A percentile compares a stretch with the other conserved stretches of the same genome.
Conservation (phyloP, 192 early-diverging fungal species). For the Coemansia sp. region DNA sequence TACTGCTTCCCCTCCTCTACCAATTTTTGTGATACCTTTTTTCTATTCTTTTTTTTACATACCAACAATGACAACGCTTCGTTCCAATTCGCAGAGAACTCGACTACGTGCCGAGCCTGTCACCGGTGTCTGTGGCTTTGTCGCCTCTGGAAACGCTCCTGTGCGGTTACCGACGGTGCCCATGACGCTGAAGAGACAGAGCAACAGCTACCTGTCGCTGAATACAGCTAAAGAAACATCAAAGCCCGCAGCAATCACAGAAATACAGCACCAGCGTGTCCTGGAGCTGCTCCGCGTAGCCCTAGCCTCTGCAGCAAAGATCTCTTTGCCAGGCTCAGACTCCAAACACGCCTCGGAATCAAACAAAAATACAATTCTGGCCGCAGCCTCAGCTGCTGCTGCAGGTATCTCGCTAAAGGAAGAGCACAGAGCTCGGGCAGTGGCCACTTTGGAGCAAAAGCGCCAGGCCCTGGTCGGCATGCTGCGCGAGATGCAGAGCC, state of each 20-base stretch:
- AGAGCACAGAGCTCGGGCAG: constrained; percentile 8
- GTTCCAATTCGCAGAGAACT: constrained; percentile 10
- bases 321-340: constrained; percentile 1
- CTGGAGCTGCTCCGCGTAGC: constrained; percentile 41
- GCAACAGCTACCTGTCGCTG: neutral
- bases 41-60: constrained; percentile 5
- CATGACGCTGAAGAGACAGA: constrained; percentile 2
- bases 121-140: constrained; percentile 35
- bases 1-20: neutral
- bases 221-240: neutral
- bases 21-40: neutral
- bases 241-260: neutral
- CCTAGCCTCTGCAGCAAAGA: constrained; percentile 8
- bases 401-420: neutral
- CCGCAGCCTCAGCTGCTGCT: neutral
- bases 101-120: constrained; percentile 33
- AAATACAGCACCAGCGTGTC: constrained; percentile 24
- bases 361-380: no score
- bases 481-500: constrained; percentile 39
- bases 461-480: constrained; percentile 16
- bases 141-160: constrained; percentile 28
- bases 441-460: constrained; percentile 10
- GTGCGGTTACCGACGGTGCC: constrained; percentile 7
- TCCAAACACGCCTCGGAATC: neutral
- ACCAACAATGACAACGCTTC: constrained; percentile 6